Evolutionary conservation across 1,284 basidiomycete species (phyloP).

Genomic region (Sanguinoderma infundibulare): DNA sequence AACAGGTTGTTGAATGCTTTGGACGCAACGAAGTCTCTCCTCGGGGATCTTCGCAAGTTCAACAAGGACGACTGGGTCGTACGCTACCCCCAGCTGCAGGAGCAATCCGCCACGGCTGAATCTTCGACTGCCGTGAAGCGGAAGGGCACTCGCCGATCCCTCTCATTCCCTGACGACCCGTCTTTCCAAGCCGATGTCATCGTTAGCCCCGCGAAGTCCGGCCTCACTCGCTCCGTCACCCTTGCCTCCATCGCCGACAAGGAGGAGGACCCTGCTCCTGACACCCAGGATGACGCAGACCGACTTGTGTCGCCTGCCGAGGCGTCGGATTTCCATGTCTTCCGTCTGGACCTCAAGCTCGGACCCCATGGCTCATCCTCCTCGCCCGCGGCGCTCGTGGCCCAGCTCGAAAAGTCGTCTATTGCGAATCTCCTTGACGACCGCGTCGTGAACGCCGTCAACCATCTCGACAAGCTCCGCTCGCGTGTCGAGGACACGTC

Average conservation of each 20-base stretch:
- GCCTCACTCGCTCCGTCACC: slow-evolving; percentile 58
- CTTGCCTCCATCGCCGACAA: slow-evolving; percentile 55
- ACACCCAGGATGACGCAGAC: slow-evolving; percentile 43
- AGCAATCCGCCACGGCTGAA: slow-evolving; percentile 38
- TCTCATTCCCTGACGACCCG: slow-evolving; percentile 86
- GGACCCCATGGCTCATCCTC: slow-evolving; percentile 74
- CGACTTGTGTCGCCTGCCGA: slow-evolving; percentile 48
- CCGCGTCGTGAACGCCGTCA: slow-evolving; percentile 77
- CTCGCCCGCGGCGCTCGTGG: slow-evolving; percentile 82
- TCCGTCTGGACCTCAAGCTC: slow-evolving; percentile 92
- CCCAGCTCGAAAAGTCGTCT: slow-evolving; percentile 90
- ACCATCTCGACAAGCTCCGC: slow-evolving; percentile 87
- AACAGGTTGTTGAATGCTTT: slow-evolving; percentile 79
- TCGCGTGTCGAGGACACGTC: slow-evolving; percentile 90
- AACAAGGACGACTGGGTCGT: slow-evolving; percentile 89
- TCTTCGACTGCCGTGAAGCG: slow-evolving; percentile 38
- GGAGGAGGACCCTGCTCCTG: slow-evolving; percentile 35
- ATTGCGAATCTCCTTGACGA: slow-evolving; percentile 93
- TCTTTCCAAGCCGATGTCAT: slow-evolving; percentile 69
- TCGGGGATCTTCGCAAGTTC: slow-evolving; percentile 79
- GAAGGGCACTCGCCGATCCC: slow-evolving; percentile 60
- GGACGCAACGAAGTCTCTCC: slow-evolving; percentile 70
- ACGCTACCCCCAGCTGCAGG: slow-evolving; percentile 77
- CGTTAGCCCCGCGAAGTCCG: slow-evolving; percentile 51
- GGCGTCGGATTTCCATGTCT: slow-evolving; percentile 75